Conservation (phyloP, 2,329 filamentous ascomycete species). For the Sphaerulina musiva region DNA sequence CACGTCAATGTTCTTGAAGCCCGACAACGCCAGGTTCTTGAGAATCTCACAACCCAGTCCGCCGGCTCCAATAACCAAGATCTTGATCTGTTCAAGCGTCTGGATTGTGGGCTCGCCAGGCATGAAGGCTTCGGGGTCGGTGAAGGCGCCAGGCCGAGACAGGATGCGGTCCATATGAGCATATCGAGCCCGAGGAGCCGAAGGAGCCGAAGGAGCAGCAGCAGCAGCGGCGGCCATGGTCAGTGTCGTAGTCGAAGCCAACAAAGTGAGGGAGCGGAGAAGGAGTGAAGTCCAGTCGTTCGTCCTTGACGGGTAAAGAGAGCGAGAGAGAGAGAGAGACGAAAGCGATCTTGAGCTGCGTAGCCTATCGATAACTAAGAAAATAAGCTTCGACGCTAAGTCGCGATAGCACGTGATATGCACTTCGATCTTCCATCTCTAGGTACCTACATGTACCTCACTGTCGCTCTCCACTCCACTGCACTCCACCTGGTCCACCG, state of each 20-base stretch:
- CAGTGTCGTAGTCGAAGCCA: constrained; percentile 17
- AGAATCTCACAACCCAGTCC: constrained; percentile 93
- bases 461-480: too few relatives aligned
- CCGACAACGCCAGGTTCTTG: constrained; percentile 90
- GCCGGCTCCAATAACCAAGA: constrained; percentile 68
- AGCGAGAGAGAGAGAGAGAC: not conserved
- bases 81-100: constrained; percentile 60
- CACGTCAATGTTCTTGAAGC: constrained; percentile 95
- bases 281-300: too few relatives aligned
- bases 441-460: not conserved
- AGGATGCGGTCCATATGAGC: constrained; percentile 77
- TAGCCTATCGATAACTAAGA: not conserved
- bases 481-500: constrained; percentile 1
- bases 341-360: not conserved
- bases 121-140: constrained; percentile 49
- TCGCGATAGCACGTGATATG: constrained; percentile 3
- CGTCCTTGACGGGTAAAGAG: not conserved
- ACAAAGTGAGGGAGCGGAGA: too few relatives aligned
- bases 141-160: constrained; percentile 71
- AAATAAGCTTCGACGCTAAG: constrained; percentile 8
- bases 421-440: not conserved
- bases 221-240: constrained; percentile 6
- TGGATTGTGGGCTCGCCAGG: constrained; percentile 48
- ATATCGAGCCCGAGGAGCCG: constrained; percentile 46
- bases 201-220: constrained; percentile 5